These are phyloP conservation scores for Chrysophaeum taylorii DNA, from an alignment of 352 stramenopile species.

Conservation along the genomic window DNA sequence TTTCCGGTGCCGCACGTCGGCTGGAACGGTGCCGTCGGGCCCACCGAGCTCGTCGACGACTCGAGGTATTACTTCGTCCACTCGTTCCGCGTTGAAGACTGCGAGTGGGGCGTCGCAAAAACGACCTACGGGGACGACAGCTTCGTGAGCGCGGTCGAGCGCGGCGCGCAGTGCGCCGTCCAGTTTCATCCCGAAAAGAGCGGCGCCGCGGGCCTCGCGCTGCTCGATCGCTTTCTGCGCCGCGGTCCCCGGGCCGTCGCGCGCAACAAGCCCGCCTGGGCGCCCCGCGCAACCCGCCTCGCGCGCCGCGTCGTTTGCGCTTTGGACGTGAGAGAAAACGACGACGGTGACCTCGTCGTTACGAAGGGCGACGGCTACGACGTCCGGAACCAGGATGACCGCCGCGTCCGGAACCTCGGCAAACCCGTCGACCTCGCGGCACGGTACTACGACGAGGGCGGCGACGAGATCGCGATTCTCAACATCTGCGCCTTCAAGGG, in stretches of 20 bases:
- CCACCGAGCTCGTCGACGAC: conserved; percentile 36
- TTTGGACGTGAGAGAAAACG: conserved; percentile 89
- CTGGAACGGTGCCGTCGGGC: conserved; percentile 66
- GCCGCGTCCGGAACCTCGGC: conserved; percentile 89
- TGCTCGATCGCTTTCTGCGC: conserved; percentile 79
- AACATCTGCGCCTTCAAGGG: conserved; percentile 98
- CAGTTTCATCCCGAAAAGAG: conserved; percentile 99
- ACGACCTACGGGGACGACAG: conserved; percentile 83
- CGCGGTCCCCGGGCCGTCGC: conserved; percentile 10
- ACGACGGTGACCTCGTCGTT: conserved; percentile 89
- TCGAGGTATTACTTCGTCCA: conserved; percentile 86
- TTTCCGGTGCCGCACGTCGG: conserved; percentile 86
- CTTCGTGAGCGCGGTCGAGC: conserved; percentile 85
- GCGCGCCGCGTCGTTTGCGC: conserved; percentile 91
- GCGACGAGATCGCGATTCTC: conserved; percentile 92
- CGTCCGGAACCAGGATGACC: conserved; percentile 61
- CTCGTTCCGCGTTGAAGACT: conserved; percentile 73
- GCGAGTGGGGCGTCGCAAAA: conserved; percentile 80
- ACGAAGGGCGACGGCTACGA: conserved; percentile 99
- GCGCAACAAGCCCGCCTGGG: neutral
- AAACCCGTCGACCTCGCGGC: conserved; percentile 86
- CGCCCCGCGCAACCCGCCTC: conserved; percentile 53
- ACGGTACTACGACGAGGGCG: conserved; percentile 89
- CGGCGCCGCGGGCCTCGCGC: conserved; percentile 71
- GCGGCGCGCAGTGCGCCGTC: conserved; percentile 87